Base-by-base conservation (phyloP, 345 rosid genomes). In the Boechera retrofracta region DNA sequence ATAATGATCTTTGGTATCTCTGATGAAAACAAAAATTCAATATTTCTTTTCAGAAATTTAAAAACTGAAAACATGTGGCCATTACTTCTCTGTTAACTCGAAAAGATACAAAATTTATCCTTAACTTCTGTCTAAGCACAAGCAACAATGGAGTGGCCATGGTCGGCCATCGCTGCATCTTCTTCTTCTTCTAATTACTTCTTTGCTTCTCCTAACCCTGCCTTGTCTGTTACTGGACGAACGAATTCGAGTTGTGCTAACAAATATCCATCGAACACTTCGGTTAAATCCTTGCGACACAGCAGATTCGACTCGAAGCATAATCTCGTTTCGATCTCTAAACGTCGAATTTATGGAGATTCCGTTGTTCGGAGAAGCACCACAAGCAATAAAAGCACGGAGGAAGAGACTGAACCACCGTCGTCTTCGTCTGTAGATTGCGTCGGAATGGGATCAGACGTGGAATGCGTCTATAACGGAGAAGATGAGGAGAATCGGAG, bases 371-470 rank as follows among this genome's bases (percentile, higher is more conserved):
- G 78, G 13, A 73, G 82, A 54, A 79, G 78, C 78, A 78, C 77
- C 31, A 65, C 81, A 32, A 78, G 81, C 81, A 73, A 52, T 41
- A 78, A 62, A 60, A 67, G 49, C 44, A 61, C 70, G 5, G 74
- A 79, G 5, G 74, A 79, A 39, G 82, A 79, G 36, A 67, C 71
- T 12, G 78, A 73, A 39, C 11, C 78, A 41, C 33, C 71, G 0
- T 47, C 76, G n/a, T 59, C 76, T 45, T 61, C 45, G 13, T n/a
- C n/a, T n/a, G n/a, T n/a, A n/a, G n/a, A n/a, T 69, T 89, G 91
- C 65, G 83, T 81, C 18, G 91, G 86, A 18, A 86, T 89, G 45
- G 94, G 87, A 52, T 78, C 78, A 33, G 84, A 89, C 44, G 85
- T 79, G 55, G 91, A 89, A 74, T 87, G 88, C 12, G 33, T 83